Evolutionary conservation across 306 rosid genomes (phyloP).

Genomic region (Prunus persica): DNA sequence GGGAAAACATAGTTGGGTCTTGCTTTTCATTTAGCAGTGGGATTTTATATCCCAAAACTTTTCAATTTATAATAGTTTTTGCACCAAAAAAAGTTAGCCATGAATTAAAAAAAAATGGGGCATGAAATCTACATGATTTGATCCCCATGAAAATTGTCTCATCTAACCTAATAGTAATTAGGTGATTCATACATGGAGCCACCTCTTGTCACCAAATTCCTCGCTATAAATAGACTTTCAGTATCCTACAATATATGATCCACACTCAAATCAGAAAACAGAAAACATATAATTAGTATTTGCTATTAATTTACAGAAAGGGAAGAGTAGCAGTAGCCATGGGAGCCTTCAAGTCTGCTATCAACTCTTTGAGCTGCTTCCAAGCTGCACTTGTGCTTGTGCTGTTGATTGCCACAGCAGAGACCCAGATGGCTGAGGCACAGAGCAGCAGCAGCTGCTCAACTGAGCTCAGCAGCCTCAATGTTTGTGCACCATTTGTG

Average conservation of each 20-base stretch:
- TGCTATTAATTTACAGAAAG: neutral
- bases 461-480: constrained; percentile 38
- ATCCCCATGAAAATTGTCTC: neutral
- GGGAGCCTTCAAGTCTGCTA: constrained; percentile 26
- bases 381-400: constrained; percentile 24
- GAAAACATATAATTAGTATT: neutral
- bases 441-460: constrained; percentile 40
- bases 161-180: neutral
- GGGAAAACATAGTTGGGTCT: too few species aligned
- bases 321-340: neutral
- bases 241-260: constrained; percentile 9
- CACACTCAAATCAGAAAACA: neutral
- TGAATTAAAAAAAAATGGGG: too few species aligned
- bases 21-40: neutral
- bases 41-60: too few species aligned
- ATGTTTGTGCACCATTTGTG: constrained; percentile 56
- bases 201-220: neutral
- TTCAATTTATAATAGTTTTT: too few species aligned
- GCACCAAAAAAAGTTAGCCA: too few species aligned
- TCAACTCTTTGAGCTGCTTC: constrained; percentile 8
- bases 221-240: constrained; percentile 3
- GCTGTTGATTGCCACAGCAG: constrained; percentile 20
- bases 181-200: constrained; percentile 11
- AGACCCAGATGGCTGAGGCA: constrained; percentile 27
- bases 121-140: neutral